phyloP scores from a whole-genome alignment of 345 rosid species.

The Mercurialis annua region DNA sequence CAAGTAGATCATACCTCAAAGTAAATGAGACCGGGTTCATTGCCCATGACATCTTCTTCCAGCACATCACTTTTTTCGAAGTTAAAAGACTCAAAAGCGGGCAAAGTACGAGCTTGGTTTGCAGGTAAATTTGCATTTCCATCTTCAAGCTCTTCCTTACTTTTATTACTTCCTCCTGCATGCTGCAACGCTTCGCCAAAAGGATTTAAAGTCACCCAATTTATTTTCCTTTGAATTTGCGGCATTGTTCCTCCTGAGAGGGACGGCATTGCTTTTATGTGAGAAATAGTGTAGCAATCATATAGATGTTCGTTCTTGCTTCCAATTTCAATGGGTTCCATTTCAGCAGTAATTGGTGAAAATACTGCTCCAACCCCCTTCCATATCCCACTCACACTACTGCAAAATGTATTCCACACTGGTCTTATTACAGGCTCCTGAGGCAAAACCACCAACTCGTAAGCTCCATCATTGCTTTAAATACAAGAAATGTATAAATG shows the following conservation, averaged over 20 bases:
- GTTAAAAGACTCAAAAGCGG: slow-evolving; percentile 62
- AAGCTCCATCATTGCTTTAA: background rate
- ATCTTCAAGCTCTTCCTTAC: slow-evolving; percentile 19
- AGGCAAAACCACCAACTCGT: background rate
- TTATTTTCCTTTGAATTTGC: slow-evolving; percentile 61
- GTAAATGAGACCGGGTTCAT: slow-evolving; percentile 74
- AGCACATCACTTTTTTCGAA: slow-evolving; percentile 63
- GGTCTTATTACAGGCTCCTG: slow-evolving; percentile 95
- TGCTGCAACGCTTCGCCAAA: slow-evolving; percentile 51
- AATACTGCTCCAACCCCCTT: slow-evolving; percentile 91
- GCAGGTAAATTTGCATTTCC: slow-evolving; percentile 21
- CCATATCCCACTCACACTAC: slow-evolving; percentile 96
- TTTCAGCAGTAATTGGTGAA: slow-evolving; percentile 78
- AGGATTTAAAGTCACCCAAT: slow-evolving; percentile 93
- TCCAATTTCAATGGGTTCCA: slow-evolving; percentile 88
- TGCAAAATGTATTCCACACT: slow-evolving; percentile 74
- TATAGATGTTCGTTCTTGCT: slow-evolving; percentile 58
- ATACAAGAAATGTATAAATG: background rate
- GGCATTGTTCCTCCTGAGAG: slow-evolving; percentile 37
- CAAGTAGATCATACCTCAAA: slow-evolving; percentile 60
- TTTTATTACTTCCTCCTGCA: slow-evolving; percentile 21
- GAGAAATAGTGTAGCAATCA: slow-evolving; percentile 73
- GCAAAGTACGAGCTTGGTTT: slow-evolving; percentile 34
- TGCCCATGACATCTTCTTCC: slow-evolving; percentile 85
- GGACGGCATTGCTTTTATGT: slow-evolving; percentile 43